Conservation (phyloP, 345 rosid species). For the Microcos paniculata region DNA sequence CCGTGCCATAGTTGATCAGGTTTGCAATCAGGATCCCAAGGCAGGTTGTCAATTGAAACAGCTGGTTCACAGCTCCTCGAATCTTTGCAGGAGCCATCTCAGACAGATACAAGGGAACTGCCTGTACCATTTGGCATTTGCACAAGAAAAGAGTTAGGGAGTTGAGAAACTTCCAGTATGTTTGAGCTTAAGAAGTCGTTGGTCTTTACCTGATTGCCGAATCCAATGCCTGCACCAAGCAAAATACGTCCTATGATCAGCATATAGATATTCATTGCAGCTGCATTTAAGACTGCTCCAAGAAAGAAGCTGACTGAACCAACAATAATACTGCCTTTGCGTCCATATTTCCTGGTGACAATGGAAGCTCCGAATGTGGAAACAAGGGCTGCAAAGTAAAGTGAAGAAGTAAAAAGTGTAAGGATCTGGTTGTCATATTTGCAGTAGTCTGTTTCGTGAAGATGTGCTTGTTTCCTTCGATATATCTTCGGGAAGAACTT, state of each 20-base stretch:
- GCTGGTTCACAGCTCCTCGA: constrained; percentile 77
- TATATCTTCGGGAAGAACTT: constrained; percentile 71
- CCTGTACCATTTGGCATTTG: constrained; percentile 38
- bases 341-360: constrained; percentile 60
- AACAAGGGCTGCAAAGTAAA: constrained; percentile 82
- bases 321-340: constrained; percentile 66
- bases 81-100: constrained; percentile 92
- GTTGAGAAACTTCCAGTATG: background rate
- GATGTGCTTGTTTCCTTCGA: constrained; percentile 62
- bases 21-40: constrained; percentile 73
- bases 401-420: constrained; percentile 82
- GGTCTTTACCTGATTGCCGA: constrained; percentile 73
- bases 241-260: constrained; percentile 66
- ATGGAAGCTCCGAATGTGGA: constrained; percentile 77
- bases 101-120: constrained; percentile 82
- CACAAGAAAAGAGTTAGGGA: background rate
- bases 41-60: constrained; percentile 86
- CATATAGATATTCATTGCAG: constrained; percentile 62
- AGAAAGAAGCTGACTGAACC: constrained; percentile 80
- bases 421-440: constrained; percentile 82
- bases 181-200: background rate
- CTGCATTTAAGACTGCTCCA: constrained; percentile 73
- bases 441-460: constrained; percentile 85
- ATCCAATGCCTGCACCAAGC: constrained; percentile 83
- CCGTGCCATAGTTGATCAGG: constrained; percentile 67